Percentiles rank a stretch among this genome's conserved stretches.
These are phyloP conservation scores for Ascochyta koolunga DNA, from an alignment of 2,329 filamentous ascomycete genomes.

Conservation along the genomic window DNA sequence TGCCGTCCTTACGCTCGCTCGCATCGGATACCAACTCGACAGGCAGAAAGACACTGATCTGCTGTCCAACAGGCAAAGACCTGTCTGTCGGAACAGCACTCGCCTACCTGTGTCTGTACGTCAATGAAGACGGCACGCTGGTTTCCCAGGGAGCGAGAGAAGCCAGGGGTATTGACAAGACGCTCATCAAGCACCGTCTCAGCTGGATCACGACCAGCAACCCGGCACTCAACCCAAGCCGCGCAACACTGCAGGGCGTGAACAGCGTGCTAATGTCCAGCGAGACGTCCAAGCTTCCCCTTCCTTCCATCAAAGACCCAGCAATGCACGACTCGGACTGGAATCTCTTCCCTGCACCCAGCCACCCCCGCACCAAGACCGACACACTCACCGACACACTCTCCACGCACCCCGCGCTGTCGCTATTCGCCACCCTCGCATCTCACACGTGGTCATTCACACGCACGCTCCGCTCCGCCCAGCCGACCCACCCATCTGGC, in stretches of 20 bases:
- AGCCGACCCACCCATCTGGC: slow-evolving; percentile 69
- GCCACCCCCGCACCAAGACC: background rate
- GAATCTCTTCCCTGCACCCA: background rate
- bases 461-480: slow-evolving; percentile 60
- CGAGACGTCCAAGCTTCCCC: slow-evolving; percentile 1
- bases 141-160: background rate
- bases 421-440: slow-evolving; percentile 25
- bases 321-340: background rate
- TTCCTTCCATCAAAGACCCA: background rate
- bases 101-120: slow-evolving; percentile 75
- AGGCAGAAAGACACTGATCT: slow-evolving; percentile 53
- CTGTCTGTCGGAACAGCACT: slow-evolving; percentile 79
- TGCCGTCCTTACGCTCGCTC: slow-evolving; percentile 68
- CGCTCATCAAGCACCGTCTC: slow-evolving; percentile 75
- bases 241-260: slow-evolving; percentile 86
- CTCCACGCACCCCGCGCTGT: background rate
- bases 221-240: slow-evolving; percentile 80
- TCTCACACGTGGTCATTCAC: slow-evolving; percentile 63
- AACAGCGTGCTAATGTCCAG: slow-evolving; percentile 81
- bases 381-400: background rate
- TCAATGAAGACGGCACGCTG: slow-evolving; percentile 65
- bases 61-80: slow-evolving; percentile 80
- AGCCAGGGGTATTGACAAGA: slow-evolving; percentile 66
- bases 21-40: slow-evolving; percentile 24
- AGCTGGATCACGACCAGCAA: slow-evolving; percentile 82